Evolutionary conservation across 2,329 filamentous ascomycete genomes (phyloP), one percentile per base, ranked within the genome.

Genomic region (Fusarium sarcochroum): DNA sequence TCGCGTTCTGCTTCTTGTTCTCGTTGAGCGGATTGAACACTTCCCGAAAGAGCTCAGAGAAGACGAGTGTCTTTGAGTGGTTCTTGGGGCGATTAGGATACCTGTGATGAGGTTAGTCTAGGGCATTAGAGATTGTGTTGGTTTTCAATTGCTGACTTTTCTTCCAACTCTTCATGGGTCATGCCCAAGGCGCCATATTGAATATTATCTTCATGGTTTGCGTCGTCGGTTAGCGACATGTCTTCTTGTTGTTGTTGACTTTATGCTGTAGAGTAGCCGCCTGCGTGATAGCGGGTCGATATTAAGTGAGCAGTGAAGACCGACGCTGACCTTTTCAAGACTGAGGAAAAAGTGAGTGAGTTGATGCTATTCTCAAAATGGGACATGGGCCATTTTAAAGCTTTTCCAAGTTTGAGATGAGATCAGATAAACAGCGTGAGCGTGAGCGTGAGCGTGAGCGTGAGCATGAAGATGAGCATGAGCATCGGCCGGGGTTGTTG

Each of bases 51-150:
- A 99, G 84, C 6, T 92, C 90, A 62, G 93, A 91, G 76, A 99
- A 99, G 7, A 89, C 88, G 11, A 97, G 82, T 1, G 95, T 98
- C 65, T 88, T 89, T 38, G 89, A 89, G 71, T 91, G 88, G 70
- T 98, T 99, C 66, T 83, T 87, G 5, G 96, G 96, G 5, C 94
- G 89, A 74, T 93, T 90, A 4, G 94, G 93, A 76, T 93, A 97
- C 75, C 91, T 93, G 60, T n/a, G 3, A n/a, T 15, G n/a, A 17
- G 52, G 55, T 80, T 54, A 77, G 70, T n/a, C 7, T 25, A 20
- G 38, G 8, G 17, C 6, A 6, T 37, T 17, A 7, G 11, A 10
- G 10, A 8, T 6, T n/a, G n/a, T 14, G 40, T 6, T 21, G 34
- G 20, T 20, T 25, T 21, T 14, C 13, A 17, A 20, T 11, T 17